Evolutionary conservation across 306 rosid genomes (phyloP).

Genomic region (Senna siamea): DNA sequence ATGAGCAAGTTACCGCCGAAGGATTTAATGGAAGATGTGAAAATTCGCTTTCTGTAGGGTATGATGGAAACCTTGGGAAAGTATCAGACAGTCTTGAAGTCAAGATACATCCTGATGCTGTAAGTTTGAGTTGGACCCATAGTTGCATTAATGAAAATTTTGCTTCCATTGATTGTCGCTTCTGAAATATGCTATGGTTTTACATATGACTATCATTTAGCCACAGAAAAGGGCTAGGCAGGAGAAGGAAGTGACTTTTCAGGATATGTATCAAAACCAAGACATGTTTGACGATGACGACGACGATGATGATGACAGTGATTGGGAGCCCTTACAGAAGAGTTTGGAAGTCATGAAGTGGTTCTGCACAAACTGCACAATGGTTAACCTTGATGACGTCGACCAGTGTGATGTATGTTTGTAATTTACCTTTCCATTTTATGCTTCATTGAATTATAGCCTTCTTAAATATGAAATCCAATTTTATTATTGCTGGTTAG

Average conservation of each 20-base stretch:
- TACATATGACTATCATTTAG: constrained; percentile 39
- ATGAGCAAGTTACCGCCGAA: constrained; percentile 40
- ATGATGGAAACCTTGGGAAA: constrained; percentile 42
- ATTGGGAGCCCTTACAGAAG: constrained; percentile 82
- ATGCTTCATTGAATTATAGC: not conserved
- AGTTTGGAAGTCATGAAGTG: constrained; percentile 67
- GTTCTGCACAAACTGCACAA: constrained; percentile 90
- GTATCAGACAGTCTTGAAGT: constrained; percentile 33
- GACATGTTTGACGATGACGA: constrained; percentile 60
- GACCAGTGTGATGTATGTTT: constrained; percentile 74
- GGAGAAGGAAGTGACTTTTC: constrained; percentile 70
- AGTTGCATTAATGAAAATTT: not conserved
- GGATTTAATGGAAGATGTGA: constrained; percentile 41
- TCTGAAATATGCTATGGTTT: not conserved
- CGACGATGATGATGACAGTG: constrained; percentile 66
- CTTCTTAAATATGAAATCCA: not conserved
- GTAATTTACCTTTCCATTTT: constrained; percentile 33
- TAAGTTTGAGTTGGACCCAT: constrained; percentile 44
- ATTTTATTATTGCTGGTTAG: constrained; percentile 32
- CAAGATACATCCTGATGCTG: constrained; percentile 37
- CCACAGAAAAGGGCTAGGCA: constrained; percentile 54
- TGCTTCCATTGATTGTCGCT: not conserved
- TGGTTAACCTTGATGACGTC: constrained; percentile 58
- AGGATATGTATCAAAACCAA: constrained; percentile 65
- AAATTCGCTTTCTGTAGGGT: constrained; percentile 43